Conservation (phyloP, 176 grass and related monocot species). For the Dactylis glomerata region DNA sequence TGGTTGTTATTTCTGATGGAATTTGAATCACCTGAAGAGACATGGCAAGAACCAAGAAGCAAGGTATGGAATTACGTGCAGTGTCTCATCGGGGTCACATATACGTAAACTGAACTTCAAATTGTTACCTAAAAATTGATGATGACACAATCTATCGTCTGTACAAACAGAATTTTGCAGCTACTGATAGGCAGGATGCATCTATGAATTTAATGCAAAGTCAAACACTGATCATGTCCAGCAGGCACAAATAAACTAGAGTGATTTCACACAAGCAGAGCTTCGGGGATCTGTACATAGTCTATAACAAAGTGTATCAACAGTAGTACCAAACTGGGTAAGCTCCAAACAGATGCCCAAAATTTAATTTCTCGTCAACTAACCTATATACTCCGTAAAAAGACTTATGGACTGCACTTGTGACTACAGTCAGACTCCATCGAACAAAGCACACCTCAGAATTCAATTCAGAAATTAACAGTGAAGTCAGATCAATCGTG, state of each 20-base stretch:
- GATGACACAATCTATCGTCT: background rate
- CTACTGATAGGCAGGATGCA: background rate
- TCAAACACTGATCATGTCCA: background rate
- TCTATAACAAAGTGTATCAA: background rate
- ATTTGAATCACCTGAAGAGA: too few relatives aligned
- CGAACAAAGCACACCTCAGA: background rate
- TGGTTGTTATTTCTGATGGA: too few relatives aligned
- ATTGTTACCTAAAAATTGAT: background rate
- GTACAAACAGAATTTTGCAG: background rate
- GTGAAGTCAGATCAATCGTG: too few relatives aligned
- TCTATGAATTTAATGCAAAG: background rate
- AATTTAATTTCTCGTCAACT: background rate
- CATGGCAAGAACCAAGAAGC: background rate
- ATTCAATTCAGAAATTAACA: slow-evolving; percentile 1
- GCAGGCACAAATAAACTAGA: background rate
- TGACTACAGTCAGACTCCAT: background rate
- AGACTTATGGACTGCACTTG: background rate
- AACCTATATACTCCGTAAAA: too few relatives aligned
- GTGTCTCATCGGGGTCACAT: background rate
- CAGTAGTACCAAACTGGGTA: background rate
- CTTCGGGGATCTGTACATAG: background rate
- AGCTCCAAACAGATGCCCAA: background rate
- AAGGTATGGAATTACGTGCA: background rate
- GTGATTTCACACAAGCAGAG: background rate
- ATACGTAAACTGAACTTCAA: background rate